Conservation (phyloP, 2,329 filamentous ascomycete genomes). For the Scedosporium minutisporum region DNA sequence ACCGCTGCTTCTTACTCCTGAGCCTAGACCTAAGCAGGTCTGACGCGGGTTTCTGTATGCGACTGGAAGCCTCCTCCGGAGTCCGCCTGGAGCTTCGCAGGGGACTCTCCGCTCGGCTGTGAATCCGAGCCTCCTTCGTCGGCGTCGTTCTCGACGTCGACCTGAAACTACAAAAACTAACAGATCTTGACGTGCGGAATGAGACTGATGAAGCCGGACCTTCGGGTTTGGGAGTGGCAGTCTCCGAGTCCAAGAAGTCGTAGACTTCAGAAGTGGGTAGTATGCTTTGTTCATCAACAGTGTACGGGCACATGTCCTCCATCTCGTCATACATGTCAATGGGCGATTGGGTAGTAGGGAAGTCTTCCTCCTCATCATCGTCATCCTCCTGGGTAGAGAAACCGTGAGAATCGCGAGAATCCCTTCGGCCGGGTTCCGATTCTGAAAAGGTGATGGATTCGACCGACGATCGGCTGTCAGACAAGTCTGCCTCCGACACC, state of each 20-base stretch:
- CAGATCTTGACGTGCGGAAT: neutral
- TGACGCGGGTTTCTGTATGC: constrained; percentile 5
- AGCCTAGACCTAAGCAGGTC: neutral
- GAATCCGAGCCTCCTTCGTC: neutral
- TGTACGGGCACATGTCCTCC: neutral
- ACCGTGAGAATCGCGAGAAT: neutral
- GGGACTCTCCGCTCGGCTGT: neutral
- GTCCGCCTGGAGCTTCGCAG: constrained; percentile 3
- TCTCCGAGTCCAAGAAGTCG: constrained; percentile 1
- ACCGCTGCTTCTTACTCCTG: neutral
- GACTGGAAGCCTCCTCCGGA: constrained; percentile 2
- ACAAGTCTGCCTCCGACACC: constrained; percentile 2
- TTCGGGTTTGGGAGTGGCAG: constrained; percentile 4
- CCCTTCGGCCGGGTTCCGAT: constrained; percentile 1
- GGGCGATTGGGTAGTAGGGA: constrained; percentile 4
- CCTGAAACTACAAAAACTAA: neutral
- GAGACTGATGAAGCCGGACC: neutral
- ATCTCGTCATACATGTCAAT: neutral
- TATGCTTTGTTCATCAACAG: neutral
- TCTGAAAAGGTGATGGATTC: constrained; percentile 4
- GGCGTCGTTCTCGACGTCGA: neutral
- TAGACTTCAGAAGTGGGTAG: neutral
- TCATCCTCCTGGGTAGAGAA: constrained; percentile 1
- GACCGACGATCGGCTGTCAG: constrained; percentile 4
- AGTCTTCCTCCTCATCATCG: constrained; percentile 4